Evolutionary conservation across 106 monocot genomes (phyloP).

Genomic region (Agapanthus africanus): DNA sequence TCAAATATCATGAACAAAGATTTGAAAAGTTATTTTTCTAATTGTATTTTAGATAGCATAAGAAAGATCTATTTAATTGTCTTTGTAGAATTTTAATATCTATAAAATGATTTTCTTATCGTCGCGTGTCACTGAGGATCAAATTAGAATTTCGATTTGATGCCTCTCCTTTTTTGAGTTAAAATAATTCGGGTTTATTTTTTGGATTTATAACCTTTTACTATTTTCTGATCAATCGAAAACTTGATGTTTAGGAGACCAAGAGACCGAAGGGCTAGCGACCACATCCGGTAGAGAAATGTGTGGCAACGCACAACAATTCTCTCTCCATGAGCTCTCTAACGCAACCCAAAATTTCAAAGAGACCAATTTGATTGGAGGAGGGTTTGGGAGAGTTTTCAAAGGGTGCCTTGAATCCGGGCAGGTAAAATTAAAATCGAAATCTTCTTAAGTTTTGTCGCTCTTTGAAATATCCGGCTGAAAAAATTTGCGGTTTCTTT

Average conservation of each 20-base stretch:
- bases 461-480: not conserved
- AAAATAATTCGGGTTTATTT: not conserved
- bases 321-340: constrained; percentile 54
- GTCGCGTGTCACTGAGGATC: no score
- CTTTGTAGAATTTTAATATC: no score
- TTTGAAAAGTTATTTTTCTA: no score
- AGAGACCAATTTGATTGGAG: constrained; percentile 66
- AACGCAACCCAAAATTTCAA: constrained; percentile 62
- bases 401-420: constrained; percentile 48
- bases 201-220: not conserved
- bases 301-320: constrained; percentile 31
- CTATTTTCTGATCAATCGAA: not conserved
- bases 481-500: constrained; percentile 3
- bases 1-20: no score
- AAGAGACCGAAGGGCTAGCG: constrained; percentile 15
- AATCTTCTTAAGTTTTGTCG: not conserved
- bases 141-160: no score
- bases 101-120: no score
- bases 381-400: constrained; percentile 77
- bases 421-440: no score
- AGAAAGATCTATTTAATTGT: no score
- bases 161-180: no score
- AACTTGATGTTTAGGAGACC: constrained; percentile 8
- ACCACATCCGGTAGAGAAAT: constrained; percentile 6
- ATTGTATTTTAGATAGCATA: no score